These are phyloP conservation scores for Hydnomerulius pinastri DNA, from an alignment of 768 basidiomycete species.

Conservation along the genomic window DNA sequence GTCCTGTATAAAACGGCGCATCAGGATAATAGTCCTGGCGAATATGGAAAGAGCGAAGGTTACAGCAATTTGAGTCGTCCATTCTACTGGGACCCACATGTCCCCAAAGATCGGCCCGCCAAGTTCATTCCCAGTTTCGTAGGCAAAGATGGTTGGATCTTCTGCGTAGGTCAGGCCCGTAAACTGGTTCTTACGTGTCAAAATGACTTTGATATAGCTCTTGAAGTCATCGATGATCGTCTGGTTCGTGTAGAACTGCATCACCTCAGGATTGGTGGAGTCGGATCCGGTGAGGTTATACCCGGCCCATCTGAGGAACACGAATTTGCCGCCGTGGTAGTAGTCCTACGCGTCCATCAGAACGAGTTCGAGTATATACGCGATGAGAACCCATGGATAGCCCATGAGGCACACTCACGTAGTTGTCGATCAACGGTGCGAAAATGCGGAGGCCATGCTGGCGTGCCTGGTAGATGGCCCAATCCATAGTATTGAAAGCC, in stretches of 20 bases:
- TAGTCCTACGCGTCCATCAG: slow-evolving; percentile 20
- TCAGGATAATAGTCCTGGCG: too few relatives aligned
- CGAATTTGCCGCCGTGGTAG: slow-evolving; percentile 33
- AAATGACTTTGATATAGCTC: slow-evolving; percentile 42
- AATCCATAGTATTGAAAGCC: slow-evolving; percentile 30
- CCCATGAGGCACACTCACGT: slow-evolving; percentile 10
- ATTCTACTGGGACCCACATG: slow-evolving; percentile 7
- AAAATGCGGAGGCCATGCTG: slow-evolving; percentile 13
- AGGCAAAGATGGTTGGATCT: slow-evolving; percentile 9
- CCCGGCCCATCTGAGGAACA: slow-evolving; percentile 27
- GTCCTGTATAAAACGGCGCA: too few relatives aligned
- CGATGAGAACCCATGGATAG: background rate
- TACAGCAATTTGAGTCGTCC: slow-evolving; percentile 22
- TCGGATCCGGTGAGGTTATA: slow-evolving; percentile 23
- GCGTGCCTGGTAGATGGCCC: slow-evolving; percentile 22
- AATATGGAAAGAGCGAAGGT: background rate
- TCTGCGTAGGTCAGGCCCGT: slow-evolving; percentile 9
- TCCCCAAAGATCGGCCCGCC: slow-evolving; percentile 4
- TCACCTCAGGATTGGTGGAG: slow-evolving; percentile 24
- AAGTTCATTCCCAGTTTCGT: slow-evolving; percentile 10
- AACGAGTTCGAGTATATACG: too few relatives aligned
- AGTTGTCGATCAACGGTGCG: slow-evolving; percentile 21
- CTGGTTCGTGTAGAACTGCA: slow-evolving; percentile 48
- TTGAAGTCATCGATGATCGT: slow-evolving; percentile 48
- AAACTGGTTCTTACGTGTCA: slow-evolving; percentile 22